Evolutionary conservation across 139 green algal genomes (phyloP), one percentile per base, ranked within the genome.

Genomic region (Desmodesmus armatus): DNA sequence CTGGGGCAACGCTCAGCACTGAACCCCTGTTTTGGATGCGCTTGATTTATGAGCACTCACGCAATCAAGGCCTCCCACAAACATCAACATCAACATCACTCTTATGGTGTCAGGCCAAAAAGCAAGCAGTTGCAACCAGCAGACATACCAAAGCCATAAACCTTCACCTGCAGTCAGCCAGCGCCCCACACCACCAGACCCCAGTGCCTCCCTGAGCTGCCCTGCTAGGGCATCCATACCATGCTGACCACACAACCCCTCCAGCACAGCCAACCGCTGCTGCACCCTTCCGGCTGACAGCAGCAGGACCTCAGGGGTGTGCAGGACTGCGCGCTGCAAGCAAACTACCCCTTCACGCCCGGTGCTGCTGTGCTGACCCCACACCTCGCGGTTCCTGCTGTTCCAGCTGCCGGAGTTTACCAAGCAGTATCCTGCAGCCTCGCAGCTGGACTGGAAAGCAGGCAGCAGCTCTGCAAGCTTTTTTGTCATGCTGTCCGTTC

Each of bases 161-260:
- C 65, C 19, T 47, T 27, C 76, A 82, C 76, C 76, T 82, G 76
- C 23, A 9, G 60, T 33, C 76, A 82, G 62, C 76, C 76, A 82
- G 15, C 76, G 76, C 17, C 76, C 76, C 2, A 82, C 15, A 19
- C 9, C 5, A 1, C 76, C 76, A 39, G 37, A 49, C 11, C 17
- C 25, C 39, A 82, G n/a, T 33, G 11, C 76, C 27, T 39, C 33
- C 4, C 31, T 25, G 37, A 82, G 11, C 37, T 82, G 76, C 37
- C 9, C 15, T 40, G 25, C 25, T 2, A 82, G 23, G 15, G 6
- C 9, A 27, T 33, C 39, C 27, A 0, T 9, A 27, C 29, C 7
- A 27, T 78, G 37, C 3, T 78, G 15, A 15, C 25, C n/a, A 55
- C 76, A 82, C 11, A 44, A 25, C 6, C 72, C 27, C 25, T 60